Conservation (phyloP, 306 rosid genomes). For the Inga oerstediana region DNA sequence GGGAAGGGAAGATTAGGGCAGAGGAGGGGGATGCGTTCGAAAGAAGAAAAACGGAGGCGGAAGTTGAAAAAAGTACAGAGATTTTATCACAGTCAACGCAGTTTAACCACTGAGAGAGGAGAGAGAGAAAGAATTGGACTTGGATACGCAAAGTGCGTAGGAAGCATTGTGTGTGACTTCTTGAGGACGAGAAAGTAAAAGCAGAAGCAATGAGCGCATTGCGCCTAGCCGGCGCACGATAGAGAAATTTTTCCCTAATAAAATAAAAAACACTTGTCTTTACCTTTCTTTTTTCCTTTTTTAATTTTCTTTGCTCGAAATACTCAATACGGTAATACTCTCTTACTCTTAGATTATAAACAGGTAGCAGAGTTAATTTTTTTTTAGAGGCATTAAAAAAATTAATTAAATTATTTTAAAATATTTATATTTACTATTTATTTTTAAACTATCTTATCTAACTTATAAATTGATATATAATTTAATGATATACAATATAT, state of each 20-base stretch:
- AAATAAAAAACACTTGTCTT: too few relatives aligned
- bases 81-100: slow-evolving; percentile 62
- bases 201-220: slow-evolving; percentile 24
- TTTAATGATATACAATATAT: rapidly evolving
- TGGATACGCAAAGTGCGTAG: slow-evolving; percentile 70
- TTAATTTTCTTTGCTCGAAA: too few relatives aligned
- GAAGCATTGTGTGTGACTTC: slow-evolving; percentile 28
- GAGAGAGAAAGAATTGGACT: slow-evolving; percentile 36
- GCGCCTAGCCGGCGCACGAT: slow-evolving; percentile 29
- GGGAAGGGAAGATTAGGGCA: slow-evolving; percentile 11
- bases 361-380: rapidly evolving
- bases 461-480: too few relatives aligned
- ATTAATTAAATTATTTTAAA: too few relatives aligned
- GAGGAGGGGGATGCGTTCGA: neutral
- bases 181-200: neutral
- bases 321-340: too few relatives aligned
- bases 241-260: neutral
- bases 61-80: neutral
- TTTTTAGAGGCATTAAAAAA: too few relatives aligned
- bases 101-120: slow-evolving; percentile 40
- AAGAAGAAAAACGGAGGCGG: slow-evolving; percentile 2
- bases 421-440: too few relatives aligned
- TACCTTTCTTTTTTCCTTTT: too few relatives aligned
- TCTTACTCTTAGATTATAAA: too few relatives aligned
- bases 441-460: too few relatives aligned